These are phyloP conservation scores for Chaetomium fimeti DNA, from an alignment of 495 filamentous ascomycete genomes.

Conservation along the genomic window DNA sequence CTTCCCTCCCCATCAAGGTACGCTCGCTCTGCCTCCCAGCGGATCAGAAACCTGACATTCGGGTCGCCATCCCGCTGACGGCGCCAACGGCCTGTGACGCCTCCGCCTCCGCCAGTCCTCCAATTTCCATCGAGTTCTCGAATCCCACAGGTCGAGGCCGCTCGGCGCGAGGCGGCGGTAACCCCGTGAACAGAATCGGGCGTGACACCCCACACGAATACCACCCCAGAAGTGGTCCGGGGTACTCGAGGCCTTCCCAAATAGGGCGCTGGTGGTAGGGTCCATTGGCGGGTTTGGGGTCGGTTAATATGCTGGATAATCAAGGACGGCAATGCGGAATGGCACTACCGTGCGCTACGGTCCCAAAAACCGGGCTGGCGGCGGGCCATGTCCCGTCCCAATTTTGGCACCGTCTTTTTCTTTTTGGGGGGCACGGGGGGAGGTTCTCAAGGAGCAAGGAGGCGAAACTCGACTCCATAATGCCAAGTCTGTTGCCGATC, in stretches of 20 bases:
- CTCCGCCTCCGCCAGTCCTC: slow-evolving; percentile 8
- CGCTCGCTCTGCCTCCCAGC: background rate
- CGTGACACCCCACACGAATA: slow-evolving; percentile 21
- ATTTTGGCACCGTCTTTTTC: slow-evolving; percentile 2
- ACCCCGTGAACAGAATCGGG: slow-evolving; percentile 26
- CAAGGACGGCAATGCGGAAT: slow-evolving; percentile 27
- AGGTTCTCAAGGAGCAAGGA: rapidly evolving
- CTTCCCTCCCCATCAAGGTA: background rate
- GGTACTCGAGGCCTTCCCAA: slow-evolving; percentile 21
- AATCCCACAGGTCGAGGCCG: slow-evolving; percentile 8
- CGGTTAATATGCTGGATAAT: slow-evolving; percentile 28
- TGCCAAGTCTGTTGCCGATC: slow-evolving; percentile 6
- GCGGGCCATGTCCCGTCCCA: slow-evolving; percentile 24
- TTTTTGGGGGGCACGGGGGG: background rate
- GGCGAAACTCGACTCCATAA: background rate
- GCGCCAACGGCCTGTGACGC: background rate
- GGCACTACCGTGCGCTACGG: slow-evolving; percentile 21
- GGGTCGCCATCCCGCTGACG: background rate
- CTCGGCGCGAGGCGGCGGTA: slow-evolving; percentile 16
- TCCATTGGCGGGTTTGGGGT: slow-evolving; percentile 23
- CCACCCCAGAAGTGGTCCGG: slow-evolving; percentile 23
- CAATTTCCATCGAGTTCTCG: slow-evolving; percentile 20
- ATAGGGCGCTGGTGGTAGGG: slow-evolving; percentile 14
- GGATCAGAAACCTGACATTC: background rate
- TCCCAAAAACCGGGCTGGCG: slow-evolving; percentile 28